Evolutionary conservation across 140 eudicot genomes (phyloP).

Genomic region (Anethum foeniculum): DNA sequence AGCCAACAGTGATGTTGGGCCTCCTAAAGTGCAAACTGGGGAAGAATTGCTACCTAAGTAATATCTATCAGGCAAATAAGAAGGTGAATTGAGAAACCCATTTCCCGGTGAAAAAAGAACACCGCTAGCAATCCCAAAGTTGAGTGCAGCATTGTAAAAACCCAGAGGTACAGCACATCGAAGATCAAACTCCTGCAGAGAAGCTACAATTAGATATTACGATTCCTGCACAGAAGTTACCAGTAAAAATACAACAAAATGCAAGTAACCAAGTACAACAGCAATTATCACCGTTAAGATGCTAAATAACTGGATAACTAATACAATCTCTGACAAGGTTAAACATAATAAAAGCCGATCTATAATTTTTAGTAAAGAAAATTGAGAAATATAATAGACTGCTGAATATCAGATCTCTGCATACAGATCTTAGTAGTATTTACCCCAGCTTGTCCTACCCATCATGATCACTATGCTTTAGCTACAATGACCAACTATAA

Average conservation of each 20-base stretch:
- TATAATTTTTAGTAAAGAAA: neutral
- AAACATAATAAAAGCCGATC: neutral
- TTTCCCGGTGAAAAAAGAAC: conserved; percentile 71
- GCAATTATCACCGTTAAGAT: neutral
- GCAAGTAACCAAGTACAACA: neutral
- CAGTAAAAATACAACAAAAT: neutral
- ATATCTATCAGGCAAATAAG: conserved; percentile 69
- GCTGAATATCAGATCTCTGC: neutral
- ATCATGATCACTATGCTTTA: neutral
- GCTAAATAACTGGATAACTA: neutral
- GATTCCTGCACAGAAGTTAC: conserved; percentile 36
- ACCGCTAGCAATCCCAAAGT: conserved; percentile 79
- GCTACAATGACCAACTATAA: neutral
- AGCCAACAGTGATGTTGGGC: conserved; percentile 72
- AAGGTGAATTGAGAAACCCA: conserved; percentile 40
- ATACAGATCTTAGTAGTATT: neutral
- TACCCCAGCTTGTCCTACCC: neutral
- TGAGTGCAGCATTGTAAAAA: conserved; percentile 63
- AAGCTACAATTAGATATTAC: neutral
- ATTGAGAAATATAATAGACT: neutral
- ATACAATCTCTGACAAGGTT: neutral
- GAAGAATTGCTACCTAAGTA: conserved; percentile 89
- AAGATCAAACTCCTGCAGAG: conserved; percentile 73
- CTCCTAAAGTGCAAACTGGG: conserved; percentile 75
- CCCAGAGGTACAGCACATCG: conserved; percentile 88